Conservation (phyloP, 257 asterid species). For the Echium plantagineum region DNA sequence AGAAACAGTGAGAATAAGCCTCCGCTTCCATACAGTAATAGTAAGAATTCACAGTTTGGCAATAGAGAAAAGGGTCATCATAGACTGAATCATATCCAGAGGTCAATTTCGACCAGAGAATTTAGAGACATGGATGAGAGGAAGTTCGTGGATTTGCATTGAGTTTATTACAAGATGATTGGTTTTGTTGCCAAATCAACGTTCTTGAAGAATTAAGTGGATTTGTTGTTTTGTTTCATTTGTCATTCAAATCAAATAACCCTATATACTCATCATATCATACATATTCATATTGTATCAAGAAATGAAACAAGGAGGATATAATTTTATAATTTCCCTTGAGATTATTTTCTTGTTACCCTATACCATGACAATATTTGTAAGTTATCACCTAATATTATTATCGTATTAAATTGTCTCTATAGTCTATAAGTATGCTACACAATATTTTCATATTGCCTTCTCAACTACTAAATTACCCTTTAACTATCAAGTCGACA, state of each 20-base stretch:
- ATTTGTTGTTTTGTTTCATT: not conserved
- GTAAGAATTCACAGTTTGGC: slow-evolving; percentile 6
- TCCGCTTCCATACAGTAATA: slow-evolving; percentile 28
- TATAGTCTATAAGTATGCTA: too few species aligned
- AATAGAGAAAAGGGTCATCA: slow-evolving; percentile 12
- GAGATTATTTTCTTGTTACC: too few species aligned
- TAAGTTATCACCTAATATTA: too few species aligned
- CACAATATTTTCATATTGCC: too few species aligned
- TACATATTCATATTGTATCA: too few species aligned
- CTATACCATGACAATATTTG: too few species aligned
- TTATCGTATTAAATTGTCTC: too few species aligned
- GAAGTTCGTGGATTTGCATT: slow-evolving; percentile 22
- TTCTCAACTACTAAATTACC: too few species aligned
- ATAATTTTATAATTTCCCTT: too few species aligned
- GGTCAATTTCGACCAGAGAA: slow-evolving; percentile 49
- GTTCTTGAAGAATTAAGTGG: not conserved
- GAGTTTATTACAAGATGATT: slow-evolving; percentile 26
- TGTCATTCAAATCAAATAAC: slow-evolving; percentile 1
- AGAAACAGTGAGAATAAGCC: slow-evolving; percentile 32
- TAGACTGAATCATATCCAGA: slow-evolving; percentile 30
- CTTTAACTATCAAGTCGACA: too few species aligned
- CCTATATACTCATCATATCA: too few species aligned
- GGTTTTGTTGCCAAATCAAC: not conserved
- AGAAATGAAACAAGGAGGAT: too few species aligned
- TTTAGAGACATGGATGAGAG: slow-evolving; percentile 23